phyloP scores from a whole-genome alignment of 1,139 yeast species.

The Diutina scorzettiae region DNA sequence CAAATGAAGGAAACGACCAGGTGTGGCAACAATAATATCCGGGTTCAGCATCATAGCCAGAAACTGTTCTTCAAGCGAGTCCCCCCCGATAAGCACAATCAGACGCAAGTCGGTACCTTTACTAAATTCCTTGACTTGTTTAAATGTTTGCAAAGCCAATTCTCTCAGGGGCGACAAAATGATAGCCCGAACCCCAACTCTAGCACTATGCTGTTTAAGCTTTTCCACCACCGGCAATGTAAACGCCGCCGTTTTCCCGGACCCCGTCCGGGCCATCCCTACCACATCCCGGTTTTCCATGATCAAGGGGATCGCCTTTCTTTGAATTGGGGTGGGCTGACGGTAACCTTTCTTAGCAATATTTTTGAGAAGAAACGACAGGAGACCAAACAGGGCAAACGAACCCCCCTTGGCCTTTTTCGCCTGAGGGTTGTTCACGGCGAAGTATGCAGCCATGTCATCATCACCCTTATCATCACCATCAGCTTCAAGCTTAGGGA shows the following conservation, averaged over 20 bases:
- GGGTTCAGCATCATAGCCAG: slow-evolving; percentile 88
- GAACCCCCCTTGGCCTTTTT: slow-evolving; percentile 71
- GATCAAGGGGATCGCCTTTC: slow-evolving; percentile 86
- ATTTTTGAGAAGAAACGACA: slow-evolving; percentile 57
- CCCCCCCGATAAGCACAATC: slow-evolving; percentile 88
- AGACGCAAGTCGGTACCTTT: slow-evolving; percentile 75
- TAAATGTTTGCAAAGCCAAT: slow-evolving; percentile 83
- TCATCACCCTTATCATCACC: slow-evolving; percentile 25
- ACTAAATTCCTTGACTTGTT: slow-evolving; percentile 80
- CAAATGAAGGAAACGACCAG: slow-evolving; percentile 80
- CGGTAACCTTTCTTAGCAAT: slow-evolving; percentile 78
- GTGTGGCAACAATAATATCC: slow-evolving; percentile 84
- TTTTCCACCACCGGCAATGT: slow-evolving; percentile 86
- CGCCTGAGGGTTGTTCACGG: slow-evolving; percentile 28
- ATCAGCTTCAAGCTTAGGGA: slow-evolving; percentile 58
- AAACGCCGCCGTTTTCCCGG: slow-evolving; percentile 98
- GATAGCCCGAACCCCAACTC: slow-evolving; percentile 81
- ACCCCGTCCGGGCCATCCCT: slow-evolving; percentile 99
- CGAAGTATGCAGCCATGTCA: slow-evolving; percentile 30
- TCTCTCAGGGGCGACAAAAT: slow-evolving; percentile 90
- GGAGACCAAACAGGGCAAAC: slow-evolving; percentile 83
- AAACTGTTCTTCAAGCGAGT: slow-evolving; percentile 91
- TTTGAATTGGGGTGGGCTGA: slow-evolving; percentile 95
- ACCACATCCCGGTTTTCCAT: slow-evolving; percentile 88
- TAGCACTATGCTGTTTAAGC: slow-evolving; percentile 71